These are phyloP conservation scores for Pisolithus marmoratus DNA, from an alignment of 768 basidiomycete genomes.

Conservation along the genomic window DNA sequence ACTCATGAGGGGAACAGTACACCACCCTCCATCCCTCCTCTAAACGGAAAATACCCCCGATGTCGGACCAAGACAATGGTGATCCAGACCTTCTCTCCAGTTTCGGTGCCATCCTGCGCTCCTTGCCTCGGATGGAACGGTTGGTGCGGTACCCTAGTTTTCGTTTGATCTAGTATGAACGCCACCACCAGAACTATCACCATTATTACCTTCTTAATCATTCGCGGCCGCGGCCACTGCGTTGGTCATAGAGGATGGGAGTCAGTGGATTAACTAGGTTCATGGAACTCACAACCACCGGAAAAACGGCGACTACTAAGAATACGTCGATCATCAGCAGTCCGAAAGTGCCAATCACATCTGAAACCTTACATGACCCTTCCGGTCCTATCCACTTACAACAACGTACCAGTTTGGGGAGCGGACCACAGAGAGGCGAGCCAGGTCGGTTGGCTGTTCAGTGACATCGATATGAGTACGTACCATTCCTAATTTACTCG, in stretches of 20 bases:
- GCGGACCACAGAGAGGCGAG: slow-evolving; percentile 46
- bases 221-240: no score
- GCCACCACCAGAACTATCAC: slow-evolving; percentile 11
- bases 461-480: slow-evolving; percentile 74
- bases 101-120: slow-evolving; percentile 56
- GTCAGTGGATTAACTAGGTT: no score
- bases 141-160: slow-evolving; percentile 54
- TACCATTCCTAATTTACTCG: slow-evolving; percentile 5
- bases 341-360: slow-evolving; percentile 5
- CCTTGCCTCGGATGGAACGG: slow-evolving; percentile 63
- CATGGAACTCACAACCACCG: no score
- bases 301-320: no score
- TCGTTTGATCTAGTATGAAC: slow-evolving; percentile 41
- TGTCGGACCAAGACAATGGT: slow-evolving; percentile 40
- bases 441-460: slow-evolving; percentile 50
- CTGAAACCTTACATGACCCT: slow-evolving; percentile 41
- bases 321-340: no score
- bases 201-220: no score
- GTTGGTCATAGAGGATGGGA: no score
- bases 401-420: slow-evolving; percentile 35
- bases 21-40: slow-evolving; percentile 33
- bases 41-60: slow-evolving; percentile 32
- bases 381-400: slow-evolving; percentile 30
- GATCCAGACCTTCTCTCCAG: slow-evolving; percentile 45
- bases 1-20: slow-evolving; percentile 55